Conservation (phyloP, 192 early-diverging fungal species). For the Coemansia javaensis region DNA sequence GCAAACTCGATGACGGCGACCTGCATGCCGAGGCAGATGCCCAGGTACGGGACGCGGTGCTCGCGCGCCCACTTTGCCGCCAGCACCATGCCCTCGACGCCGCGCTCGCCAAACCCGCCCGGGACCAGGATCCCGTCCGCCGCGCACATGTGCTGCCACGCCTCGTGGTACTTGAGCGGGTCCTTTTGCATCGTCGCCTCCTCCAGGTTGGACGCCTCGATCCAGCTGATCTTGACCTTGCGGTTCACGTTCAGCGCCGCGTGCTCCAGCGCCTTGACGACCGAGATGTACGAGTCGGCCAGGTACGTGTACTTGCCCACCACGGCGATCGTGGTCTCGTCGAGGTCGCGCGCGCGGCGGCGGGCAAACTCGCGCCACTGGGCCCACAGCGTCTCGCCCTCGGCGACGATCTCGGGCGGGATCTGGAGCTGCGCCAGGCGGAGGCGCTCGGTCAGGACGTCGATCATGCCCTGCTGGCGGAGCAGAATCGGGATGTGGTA, state of each 20-base stretch:
- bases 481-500: slow-evolving; percentile 96
- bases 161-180: slow-evolving; percentile 92
- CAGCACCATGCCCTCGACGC: slow-evolving; percentile 92
- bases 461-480: slow-evolving; percentile 78
- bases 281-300: slow-evolving; percentile 96
- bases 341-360: slow-evolving; percentile 71
- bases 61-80: slow-evolving; percentile 97
- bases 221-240: slow-evolving; percentile 82
- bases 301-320: slow-evolving; percentile 97
- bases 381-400: slow-evolving; percentile 63
- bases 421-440: slow-evolving; percentile 60
- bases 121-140: slow-evolving; percentile 95
- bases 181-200: slow-evolving; percentile 62
- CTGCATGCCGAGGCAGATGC: slow-evolving; percentile 97
- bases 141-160: slow-evolving; percentile 84
- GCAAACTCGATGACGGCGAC: slow-evolving; percentile 97
- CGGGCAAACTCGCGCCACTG: slow-evolving; percentile 83
- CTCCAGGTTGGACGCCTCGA: slow-evolving; percentile 93
- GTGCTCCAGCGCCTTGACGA: slow-evolving; percentile 94
- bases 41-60: slow-evolving; percentile 94
- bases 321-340: slow-evolving; percentile 80
- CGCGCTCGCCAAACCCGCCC: slow-evolving; percentile 95
- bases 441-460: slow-evolving; percentile 76
- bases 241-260: slow-evolving; percentile 80
- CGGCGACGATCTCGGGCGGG: slow-evolving; percentile 51